Evolutionary conservation across 495 filamentous ascomycete genomes (phyloP), one percentile per base, ranked within the genome.

Genomic region (Annulohypoxylon nitens): DNA sequence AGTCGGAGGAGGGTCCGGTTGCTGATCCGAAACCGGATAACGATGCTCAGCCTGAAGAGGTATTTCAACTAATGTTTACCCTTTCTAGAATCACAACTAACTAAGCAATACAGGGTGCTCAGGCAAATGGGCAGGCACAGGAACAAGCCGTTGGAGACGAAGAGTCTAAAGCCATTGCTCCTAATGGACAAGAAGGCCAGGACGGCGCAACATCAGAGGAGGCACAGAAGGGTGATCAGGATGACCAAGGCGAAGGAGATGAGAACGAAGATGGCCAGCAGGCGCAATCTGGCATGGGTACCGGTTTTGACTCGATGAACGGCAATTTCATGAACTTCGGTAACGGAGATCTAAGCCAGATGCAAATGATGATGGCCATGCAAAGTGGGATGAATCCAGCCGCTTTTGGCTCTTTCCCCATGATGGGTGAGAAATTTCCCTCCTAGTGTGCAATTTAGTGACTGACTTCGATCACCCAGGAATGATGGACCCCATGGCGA

Each of bases 401-500:
- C 53, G 81, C 81, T 33, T 90, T 91, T 79, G 83, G 85, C 58
- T 81, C 82, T 70, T 92, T 92, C 78, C 88, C 89, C 68, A 94
- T 97, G 89, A 93, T 94, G 93, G 92, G 95, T 97, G 85, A 77
- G 94, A 86, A 11, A 18, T 33, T 39, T 57, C 54, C 18, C 66
- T 0, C 57, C 30, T 48, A 18, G 37, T 48, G 23, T 47, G 30
- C 18, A 33, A 39, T 18, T 30, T 58, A 3, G 48, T 57, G 62
- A 59, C 79, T 81, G 73, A 81, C 74, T 71, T 65, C 76, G 30
- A 64, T 69, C 74, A 70, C 75, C 84, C 89, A 70, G 90, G 89
- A 78, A 93, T 95, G 90, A 94, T 97, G 92, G 93, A 94, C 86
- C 93, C 92, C 75, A 95, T 95, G 92, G 85, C 86, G 83, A 93